phyloP scores from a whole-genome alignment of 768 basidiomycete species.

The Russula olivacea region DNA sequence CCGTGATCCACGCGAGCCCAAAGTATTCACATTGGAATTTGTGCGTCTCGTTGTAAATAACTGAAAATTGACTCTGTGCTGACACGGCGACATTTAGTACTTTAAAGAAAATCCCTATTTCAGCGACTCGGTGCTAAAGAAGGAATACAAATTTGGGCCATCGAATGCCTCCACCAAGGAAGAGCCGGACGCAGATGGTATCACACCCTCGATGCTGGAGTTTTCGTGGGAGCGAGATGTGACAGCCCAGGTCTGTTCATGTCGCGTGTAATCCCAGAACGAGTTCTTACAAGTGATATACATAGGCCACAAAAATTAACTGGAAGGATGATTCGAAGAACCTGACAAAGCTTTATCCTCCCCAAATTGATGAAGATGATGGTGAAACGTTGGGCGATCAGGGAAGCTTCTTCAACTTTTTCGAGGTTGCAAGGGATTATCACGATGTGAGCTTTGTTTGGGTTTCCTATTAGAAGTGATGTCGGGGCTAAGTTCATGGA shows the following conservation, averaged over 20 bases:
- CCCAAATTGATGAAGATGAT: slow-evolving; percentile 54
- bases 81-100: slow-evolving; percentile 39
- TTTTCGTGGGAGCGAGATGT: slow-evolving; percentile 79
- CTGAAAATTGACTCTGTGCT: slow-evolving; percentile 1
- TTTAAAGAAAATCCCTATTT: slow-evolving; percentile 89
- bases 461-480: neutral
- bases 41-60: slow-evolving; percentile 45
- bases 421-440: slow-evolving; percentile 59
- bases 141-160: slow-evolving; percentile 70
- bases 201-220: slow-evolving; percentile 71
- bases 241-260: slow-evolving; percentile 45
- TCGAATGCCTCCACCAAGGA: slow-evolving; percentile 49
- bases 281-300: slow-evolving; percentile 1
- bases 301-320: slow-evolving; percentile 58
- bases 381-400: slow-evolving; percentile 56
- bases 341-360: slow-evolving; percentile 75
- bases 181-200: slow-evolving; percentile 62
- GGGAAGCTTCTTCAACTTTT: slow-evolving; percentile 88
- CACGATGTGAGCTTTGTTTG: slow-evolving; percentile 50
- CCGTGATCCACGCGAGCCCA: slow-evolving; percentile 64
- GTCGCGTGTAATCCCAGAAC: neutral
- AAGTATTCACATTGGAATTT: slow-evolving; percentile 84
- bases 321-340: slow-evolving; percentile 78
- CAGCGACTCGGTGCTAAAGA: slow-evolving; percentile 65
- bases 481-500: slow-evolving; percentile 14